Conservation (phyloP, 441 rosid species). For the Populus hybrid region DNA sequence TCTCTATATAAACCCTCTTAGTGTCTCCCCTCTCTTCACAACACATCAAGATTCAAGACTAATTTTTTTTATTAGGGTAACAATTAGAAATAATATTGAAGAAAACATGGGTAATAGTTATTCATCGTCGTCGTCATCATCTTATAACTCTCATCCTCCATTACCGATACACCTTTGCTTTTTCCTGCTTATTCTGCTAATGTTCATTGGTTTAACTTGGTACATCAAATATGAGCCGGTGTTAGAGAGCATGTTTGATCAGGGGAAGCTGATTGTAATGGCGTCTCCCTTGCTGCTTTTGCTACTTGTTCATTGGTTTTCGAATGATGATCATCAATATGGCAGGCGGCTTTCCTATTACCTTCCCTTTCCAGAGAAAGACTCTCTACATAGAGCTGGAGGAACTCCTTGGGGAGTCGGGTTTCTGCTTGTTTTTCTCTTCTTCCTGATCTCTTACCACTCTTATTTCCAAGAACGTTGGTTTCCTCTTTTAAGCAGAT, state of each 20-base stretch:
- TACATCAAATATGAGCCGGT: constrained; percentile 56
- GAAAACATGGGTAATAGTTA: constrained; percentile 30
- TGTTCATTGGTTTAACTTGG: constrained; percentile 50
- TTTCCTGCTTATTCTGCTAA: constrained; percentile 47
- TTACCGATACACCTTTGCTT: constrained; percentile 55
- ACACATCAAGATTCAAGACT: background rate
- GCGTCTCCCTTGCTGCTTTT: constrained; percentile 52
- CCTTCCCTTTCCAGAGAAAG: no score
- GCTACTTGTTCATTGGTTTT: constrained; percentile 48
- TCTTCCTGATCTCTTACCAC: constrained; percentile 62
- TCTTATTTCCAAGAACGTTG: constrained; percentile 58
- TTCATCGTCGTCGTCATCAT: constrained; percentile 1
- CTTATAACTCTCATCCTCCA: constrained; percentile 11
- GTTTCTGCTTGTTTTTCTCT: constrained; percentile 51
- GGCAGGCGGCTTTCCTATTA: constrained; percentile 26
- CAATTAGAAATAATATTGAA: no score
- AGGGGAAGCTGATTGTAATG: constrained; percentile 51
- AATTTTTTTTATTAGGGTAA: background rate
- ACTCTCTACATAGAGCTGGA: no score
- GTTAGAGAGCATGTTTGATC: constrained; percentile 46
- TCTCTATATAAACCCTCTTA: background rate
- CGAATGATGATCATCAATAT: constrained; percentile 25
- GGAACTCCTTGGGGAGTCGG: no score
- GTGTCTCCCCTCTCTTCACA: background rate
- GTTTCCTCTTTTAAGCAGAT: constrained; percentile 47